Percentiles rank a stretch among this genome's conserved stretches.
Evolutionary conservation across 805 yeast species (phyloP).

Genomic region (Pichia heedii): DNA sequence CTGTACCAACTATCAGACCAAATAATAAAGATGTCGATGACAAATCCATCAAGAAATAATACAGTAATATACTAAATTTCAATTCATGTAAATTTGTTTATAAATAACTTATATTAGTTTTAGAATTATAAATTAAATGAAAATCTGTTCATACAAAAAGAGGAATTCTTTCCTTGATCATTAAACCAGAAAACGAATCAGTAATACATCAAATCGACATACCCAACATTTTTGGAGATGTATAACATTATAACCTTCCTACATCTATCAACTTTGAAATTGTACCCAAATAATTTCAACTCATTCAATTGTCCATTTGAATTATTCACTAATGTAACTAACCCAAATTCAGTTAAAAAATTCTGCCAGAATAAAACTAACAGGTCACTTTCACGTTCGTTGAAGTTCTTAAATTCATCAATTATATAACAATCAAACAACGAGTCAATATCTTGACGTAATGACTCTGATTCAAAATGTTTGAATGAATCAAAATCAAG

Average conservation of each 20-base stretch:
- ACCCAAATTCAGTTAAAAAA: constrained; percentile 12
- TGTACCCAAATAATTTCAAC: constrained; percentile 21
- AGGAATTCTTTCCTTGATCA: too few species aligned
- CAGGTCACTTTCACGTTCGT: constrained; percentile 12
- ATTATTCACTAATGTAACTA: constrained; percentile 6
- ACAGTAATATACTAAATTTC: too few species aligned
- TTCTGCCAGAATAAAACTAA: constrained; percentile 20
- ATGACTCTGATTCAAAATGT: constrained; percentile 15
- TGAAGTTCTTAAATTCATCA: constrained; percentile 15
- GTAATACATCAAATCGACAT: constrained; percentile 17
- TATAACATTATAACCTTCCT: constrained; percentile 17
- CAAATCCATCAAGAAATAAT: not conserved
- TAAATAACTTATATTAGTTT: too few species aligned
- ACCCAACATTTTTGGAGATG: constrained; percentile 15
- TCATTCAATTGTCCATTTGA: constrained; percentile 1
- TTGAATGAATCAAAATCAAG: constrained; percentile 12
- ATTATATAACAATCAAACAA: constrained; percentile 13
- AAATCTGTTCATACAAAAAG: too few species aligned
- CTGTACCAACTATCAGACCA: constrained; percentile 3
- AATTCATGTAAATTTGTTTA: too few species aligned
- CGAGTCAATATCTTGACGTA: constrained; percentile 14
- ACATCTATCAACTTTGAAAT: constrained; percentile 14
- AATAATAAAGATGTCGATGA: not conserved
- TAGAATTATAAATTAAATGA: too few species aligned
- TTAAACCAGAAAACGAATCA: not conserved